Conservation (phyloP, 768 basidiomycete species). For the Rhodotorula taiwanensis region DNA sequence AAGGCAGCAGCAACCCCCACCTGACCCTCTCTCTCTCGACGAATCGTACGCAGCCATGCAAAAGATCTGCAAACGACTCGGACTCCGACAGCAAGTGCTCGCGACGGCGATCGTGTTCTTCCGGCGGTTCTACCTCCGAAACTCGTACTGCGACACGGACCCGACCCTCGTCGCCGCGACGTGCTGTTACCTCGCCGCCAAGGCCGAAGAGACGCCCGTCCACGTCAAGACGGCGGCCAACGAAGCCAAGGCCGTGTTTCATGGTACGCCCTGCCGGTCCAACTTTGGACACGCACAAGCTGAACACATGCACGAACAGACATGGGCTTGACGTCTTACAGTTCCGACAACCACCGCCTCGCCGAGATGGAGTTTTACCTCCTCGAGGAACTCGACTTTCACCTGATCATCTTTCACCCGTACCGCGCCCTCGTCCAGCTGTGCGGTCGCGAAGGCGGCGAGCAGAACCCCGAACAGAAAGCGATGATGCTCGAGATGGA, state of each 20-base stretch:
- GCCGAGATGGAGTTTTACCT: slow-evolving; percentile 99
- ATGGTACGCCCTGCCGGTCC: slow-evolving; percentile 46
- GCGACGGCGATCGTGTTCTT: slow-evolving; percentile 94
- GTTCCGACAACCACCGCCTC: slow-evolving; percentile 68
- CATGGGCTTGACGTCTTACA: slow-evolving; percentile 70
- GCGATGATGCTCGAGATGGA: slow-evolving; percentile 64
- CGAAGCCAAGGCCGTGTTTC: slow-evolving; percentile 72
- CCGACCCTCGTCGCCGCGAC: slow-evolving; percentile 86
- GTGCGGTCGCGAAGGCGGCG: slow-evolving; percentile 43
- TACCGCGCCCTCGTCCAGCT: slow-evolving; percentile 72
- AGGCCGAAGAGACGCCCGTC: slow-evolving; percentile 90
- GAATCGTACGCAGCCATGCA: slow-evolving; percentile 58
- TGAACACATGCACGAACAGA: slow-evolving; percentile 42
- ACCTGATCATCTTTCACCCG: slow-evolving; percentile 86
- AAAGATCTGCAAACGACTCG: slow-evolving; percentile 75
- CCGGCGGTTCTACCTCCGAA: slow-evolving; percentile 93
- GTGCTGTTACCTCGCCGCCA: slow-evolving; percentile 92
- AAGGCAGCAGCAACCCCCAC: too few relatives aligned
- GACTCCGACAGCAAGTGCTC: slow-evolving; percentile 78
- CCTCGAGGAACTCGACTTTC: slow-evolving; percentile 91
- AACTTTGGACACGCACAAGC: too few relatives aligned
- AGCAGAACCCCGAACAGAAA: slow-evolving; percentile 50
- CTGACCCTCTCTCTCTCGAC: background rate
- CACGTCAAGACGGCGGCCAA: slow-evolving; percentile 87
- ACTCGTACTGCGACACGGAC: slow-evolving; percentile 86